phyloP scores from a whole-genome alignment of 108 stramenopile genomes.

The Mediolabrus comicus region DNA sequence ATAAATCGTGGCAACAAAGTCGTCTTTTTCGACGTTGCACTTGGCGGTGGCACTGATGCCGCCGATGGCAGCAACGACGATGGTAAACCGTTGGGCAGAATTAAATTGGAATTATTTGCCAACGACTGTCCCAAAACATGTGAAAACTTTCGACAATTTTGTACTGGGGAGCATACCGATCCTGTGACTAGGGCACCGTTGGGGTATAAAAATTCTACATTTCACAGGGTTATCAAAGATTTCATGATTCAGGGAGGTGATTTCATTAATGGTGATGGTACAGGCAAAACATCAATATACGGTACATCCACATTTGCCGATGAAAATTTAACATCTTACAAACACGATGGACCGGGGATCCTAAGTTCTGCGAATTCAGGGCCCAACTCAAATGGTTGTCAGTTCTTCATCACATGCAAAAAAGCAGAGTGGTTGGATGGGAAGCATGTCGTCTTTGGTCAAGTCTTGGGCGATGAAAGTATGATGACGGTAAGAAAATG shows the following conservation, averaged over 20 bases:
- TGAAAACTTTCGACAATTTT: constrained; percentile 89
- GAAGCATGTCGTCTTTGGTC: constrained; percentile 94
- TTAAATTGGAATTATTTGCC: constrained; percentile 95
- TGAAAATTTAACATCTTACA: constrained; percentile 89
- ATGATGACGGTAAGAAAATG: constrained; percentile 85
- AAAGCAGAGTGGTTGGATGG: constrained; percentile 93
- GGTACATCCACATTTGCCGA: constrained; percentile 84
- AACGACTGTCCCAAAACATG: constrained; percentile 94
- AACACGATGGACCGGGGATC: constrained; percentile 89
- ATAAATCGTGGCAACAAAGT: constrained; percentile 80
- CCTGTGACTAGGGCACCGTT: constrained; percentile 59
- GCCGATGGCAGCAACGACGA: constrained; percentile 44
- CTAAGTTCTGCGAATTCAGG: constrained; percentile 94
- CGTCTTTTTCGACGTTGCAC: constrained; percentile 82
- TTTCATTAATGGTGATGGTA: constrained; percentile 91
- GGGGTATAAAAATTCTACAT: constrained; percentile 89
- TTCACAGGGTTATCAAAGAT: constrained; percentile 96
- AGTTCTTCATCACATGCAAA: constrained; percentile 96
- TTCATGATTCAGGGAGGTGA: constrained; percentile 94
- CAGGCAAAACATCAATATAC: constrained; percentile 87
- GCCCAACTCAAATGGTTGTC: constrained; percentile 93
- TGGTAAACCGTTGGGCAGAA: constrained; percentile 83
- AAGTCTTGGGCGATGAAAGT: constrained; percentile 90
- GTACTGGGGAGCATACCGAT: constrained; percentile 76
- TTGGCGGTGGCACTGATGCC: constrained; percentile 58